These are phyloP conservation scores for Diaporthe sp. DNA, from an alignment of 2,329 filamentous ascomycete genomes.

Conservation along the genomic window DNA sequence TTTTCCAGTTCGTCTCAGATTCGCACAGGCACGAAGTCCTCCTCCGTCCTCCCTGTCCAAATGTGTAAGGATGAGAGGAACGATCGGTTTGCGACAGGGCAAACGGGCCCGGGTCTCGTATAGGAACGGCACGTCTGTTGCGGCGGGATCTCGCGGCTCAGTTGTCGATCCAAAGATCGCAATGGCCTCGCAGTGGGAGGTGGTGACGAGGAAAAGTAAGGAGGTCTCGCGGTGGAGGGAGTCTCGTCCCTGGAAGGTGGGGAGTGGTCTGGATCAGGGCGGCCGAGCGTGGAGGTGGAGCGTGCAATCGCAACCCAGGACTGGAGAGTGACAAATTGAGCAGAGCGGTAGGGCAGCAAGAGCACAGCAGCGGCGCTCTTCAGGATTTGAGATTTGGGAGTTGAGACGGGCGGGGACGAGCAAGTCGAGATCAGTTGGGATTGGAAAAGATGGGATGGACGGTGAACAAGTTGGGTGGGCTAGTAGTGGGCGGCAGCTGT, in stretches of 20 bases:
- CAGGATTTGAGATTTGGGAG: constrained; percentile 21
- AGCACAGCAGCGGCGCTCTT: background rate
- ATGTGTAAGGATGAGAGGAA: constrained; percentile 3
- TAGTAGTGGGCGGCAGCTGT: constrained; percentile 23
- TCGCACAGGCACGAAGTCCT: background rate
- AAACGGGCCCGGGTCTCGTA: background rate
- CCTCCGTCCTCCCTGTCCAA: constrained; percentile 1
- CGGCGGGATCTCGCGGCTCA: constrained; percentile 12
- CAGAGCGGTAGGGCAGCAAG: background rate
- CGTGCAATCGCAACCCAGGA: constrained; percentile 24
- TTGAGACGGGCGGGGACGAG: constrained; percentile 13
- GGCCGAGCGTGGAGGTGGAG: constrained; percentile 22
- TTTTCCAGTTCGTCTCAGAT: constrained; percentile 26
- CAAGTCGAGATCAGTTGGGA: constrained; percentile 27
- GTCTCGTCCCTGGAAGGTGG: constrained; percentile 28
- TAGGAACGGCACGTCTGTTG: background rate
- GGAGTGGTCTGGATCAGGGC: constrained; percentile 18
- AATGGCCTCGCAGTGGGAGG: background rate
- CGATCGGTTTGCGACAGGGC: constrained; percentile 8
- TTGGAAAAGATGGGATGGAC: constrained; percentile 29
- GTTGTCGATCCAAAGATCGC: background rate
- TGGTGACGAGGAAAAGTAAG: constrained; percentile 20
- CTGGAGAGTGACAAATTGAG: constrained; percentile 14
- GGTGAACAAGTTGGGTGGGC: background rate
- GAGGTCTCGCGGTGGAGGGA: constrained; percentile 29